A percentile compares a stretch with the other conserved stretches of the same genome.
Conservation (phyloP, 768 basidiomycete genomes). For the Bullera alba region DNA sequence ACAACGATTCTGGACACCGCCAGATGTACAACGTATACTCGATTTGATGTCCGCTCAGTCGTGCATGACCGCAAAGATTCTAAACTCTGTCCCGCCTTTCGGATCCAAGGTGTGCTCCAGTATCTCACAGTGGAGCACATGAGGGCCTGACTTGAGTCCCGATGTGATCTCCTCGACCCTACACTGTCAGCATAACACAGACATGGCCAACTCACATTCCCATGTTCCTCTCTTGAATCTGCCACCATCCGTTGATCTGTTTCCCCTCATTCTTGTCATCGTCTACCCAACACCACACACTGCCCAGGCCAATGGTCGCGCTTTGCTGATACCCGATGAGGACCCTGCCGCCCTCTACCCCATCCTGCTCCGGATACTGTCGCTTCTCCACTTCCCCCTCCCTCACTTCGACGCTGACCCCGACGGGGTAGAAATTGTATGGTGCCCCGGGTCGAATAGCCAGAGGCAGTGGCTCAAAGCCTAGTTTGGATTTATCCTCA, state of each 20-base stretch:
- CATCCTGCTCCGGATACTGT: neutral
- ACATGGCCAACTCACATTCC: constrained; percentile 30
- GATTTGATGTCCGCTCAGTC: constrained; percentile 18
- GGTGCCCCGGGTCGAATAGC: constrained; percentile 9
- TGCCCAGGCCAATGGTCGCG: constrained; percentile 25
- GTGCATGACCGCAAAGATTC: constrained; percentile 37
- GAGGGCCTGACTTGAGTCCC: constrained; percentile 27
- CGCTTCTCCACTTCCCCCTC: neutral
- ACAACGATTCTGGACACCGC: no score
- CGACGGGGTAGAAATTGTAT: constrained; percentile 4
- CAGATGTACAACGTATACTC: neutral
- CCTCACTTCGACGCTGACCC: constrained; percentile 3
- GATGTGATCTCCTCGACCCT: constrained; percentile 26
- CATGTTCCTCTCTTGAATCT: constrained; percentile 35
- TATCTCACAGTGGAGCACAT: constrained; percentile 38
- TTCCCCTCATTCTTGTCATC: constrained; percentile 13
- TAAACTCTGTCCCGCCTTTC: constrained; percentile 36
- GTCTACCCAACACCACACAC: constrained; percentile 37
- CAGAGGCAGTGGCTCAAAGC: constrained; percentile 11
- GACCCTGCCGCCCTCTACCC: constrained; percentile 13
- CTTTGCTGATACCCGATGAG: constrained; percentile 27
- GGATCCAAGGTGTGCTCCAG: constrained; percentile 38
- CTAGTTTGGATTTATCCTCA: neutral
- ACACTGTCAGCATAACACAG: constrained; percentile 1
- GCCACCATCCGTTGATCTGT: constrained; percentile 35